Evolutionary conservation across 345 rosid species (phyloP).

Genomic region (Arabidopsis arenosa): DNA sequence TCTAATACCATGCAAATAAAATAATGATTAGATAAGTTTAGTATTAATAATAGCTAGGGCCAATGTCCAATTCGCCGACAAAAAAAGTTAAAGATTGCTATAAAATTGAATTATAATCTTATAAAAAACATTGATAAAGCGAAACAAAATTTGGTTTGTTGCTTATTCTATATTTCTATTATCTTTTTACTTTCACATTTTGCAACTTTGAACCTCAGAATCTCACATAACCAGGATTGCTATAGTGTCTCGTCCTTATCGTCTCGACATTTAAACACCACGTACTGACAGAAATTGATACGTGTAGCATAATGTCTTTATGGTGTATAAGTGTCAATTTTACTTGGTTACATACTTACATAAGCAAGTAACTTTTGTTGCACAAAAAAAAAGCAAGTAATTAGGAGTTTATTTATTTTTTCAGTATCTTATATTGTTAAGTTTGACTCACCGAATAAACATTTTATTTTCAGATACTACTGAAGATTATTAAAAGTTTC

Average conservation of each 20-base stretch:
- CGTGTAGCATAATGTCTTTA: constrained; percentile 1
- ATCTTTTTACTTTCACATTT: not conserved
- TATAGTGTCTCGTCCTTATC: not conserved
- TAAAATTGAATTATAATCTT: not conserved
- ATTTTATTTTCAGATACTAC: too few relatives aligned
- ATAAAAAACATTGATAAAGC: not conserved
- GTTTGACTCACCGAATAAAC: not conserved
- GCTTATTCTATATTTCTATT: not conserved
- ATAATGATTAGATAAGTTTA: not conserved
- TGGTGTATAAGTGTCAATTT: not conserved
- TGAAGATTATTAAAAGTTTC: not conserved
- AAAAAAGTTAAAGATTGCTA: not conserved
- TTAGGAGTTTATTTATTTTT: not conserved
- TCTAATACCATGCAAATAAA: not conserved
- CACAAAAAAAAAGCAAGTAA: not conserved
- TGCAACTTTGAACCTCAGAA: not conserved
- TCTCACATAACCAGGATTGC: constrained; percentile 5
- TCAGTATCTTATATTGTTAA: not conserved
- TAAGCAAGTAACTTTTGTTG: not conserved
- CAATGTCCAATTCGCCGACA: not conserved
- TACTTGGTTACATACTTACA: not conserved
- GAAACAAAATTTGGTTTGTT: not conserved
- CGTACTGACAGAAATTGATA: not conserved
- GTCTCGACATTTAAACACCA: constrained; percentile 20
- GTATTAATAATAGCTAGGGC: not conserved